Conservation (phyloP, 352 stramenopile genomes). For the Elongisporangium anandrum region DNA sequence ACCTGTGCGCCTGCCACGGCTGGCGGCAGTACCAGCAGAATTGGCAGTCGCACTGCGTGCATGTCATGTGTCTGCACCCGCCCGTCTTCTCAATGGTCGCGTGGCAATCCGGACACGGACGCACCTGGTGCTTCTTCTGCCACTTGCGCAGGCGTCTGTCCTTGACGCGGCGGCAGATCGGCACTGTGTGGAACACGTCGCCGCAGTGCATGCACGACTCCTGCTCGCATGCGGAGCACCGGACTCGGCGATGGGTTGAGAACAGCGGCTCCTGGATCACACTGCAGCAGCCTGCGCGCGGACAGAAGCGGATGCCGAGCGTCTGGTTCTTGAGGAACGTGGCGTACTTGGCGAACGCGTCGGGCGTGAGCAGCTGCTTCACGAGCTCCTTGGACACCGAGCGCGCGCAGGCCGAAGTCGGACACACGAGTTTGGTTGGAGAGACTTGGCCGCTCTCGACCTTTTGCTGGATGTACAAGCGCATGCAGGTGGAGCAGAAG, state of each 20-base stretch:
- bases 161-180: constrained; percentile 42
- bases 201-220: constrained; percentile 75
- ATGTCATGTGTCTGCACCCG: constrained; percentile 17
- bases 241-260: constrained; percentile 33
- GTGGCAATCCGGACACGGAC: constrained; percentile 10
- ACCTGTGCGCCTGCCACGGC: no score
- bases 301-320: constrained; percentile 67
- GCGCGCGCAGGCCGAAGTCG: constrained; percentile 43
- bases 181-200: constrained; percentile 46
- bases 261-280: constrained; percentile 52
- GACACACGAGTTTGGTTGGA: constrained; percentile 66
- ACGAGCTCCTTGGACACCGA: constrained; percentile 48
- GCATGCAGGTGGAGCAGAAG: constrained; percentile 60
- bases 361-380: constrained; percentile 36
- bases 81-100: constrained; percentile 10
- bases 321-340: constrained; percentile 62
- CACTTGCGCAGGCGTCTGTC: constrained; percentile 64
- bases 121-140: constrained; percentile 71
- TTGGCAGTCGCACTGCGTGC: constrained; percentile 7
- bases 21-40: constrained; percentile 10
- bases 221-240: constrained; percentile 35
- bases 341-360: constrained; percentile 59
- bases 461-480: constrained; percentile 75
- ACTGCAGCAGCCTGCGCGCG: constrained; percentile 52
- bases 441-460: constrained; percentile 73